Evolutionary conservation across 1,284 basidiomycete genomes (phyloP).

Genomic region (Marasmius oreades): DNA sequence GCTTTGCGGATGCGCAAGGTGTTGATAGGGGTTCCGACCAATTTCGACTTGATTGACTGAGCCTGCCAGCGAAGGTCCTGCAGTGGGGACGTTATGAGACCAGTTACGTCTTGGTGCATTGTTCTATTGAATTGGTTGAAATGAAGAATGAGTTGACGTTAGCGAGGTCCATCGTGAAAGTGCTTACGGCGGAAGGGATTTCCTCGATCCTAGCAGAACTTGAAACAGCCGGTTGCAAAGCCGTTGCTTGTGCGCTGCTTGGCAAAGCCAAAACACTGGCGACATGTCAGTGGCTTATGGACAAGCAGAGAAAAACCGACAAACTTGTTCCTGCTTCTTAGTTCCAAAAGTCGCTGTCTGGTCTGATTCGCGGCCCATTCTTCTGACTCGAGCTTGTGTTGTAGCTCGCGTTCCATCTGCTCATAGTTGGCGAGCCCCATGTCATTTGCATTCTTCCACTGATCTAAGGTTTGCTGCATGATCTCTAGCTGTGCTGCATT

Average conservation of each 20-base stretch:
- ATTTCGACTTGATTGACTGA: no score
- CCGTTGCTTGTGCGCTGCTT: background rate
- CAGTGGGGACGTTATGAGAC: no score
- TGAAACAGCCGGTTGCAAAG: background rate
- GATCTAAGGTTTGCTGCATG: background rate
- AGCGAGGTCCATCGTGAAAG: background rate
- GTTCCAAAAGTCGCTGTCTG: no score
- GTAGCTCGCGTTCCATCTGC: background rate
- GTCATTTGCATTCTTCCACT: background rate
- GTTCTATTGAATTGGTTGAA: background rate
- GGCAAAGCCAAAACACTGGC: background rate
- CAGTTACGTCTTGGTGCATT: background rate
- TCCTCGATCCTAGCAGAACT: conserved; percentile 14
- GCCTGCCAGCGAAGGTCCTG: no score
- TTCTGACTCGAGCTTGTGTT: background rate
- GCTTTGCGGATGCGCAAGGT: no score
- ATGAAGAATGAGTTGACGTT: background rate
- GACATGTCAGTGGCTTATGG: background rate
- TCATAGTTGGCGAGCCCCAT: background rate
- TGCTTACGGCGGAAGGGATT: conserved; percentile 3
- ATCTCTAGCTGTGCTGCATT: background rate
- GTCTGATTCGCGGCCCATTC: background rate
- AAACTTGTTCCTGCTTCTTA: no score
- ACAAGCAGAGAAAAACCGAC: no score
- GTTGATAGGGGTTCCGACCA: no score